Base-by-base conservation (phyloP, 1,284 basidiomycete genomes). In the Sanghuangporus baumii region DNA sequence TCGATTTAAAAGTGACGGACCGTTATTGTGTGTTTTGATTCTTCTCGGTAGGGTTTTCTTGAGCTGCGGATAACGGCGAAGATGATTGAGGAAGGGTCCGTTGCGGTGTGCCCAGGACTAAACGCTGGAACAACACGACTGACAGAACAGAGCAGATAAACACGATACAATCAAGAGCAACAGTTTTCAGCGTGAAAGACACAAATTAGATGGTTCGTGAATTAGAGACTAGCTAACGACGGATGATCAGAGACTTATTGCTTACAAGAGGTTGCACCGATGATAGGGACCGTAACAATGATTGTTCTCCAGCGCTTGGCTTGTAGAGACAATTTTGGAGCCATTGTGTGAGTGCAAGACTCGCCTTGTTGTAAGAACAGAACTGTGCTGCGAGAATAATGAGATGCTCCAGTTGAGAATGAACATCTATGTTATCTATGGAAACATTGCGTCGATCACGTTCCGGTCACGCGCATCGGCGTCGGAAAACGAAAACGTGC, bases 41-140 rank as follows among this genome's bases (percentile, higher is more conserved):
- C 43, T 46, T 46, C 43, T n/a, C 43, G 16, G 43, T 46, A 16
- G 16, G 43, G 5, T 2, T 18, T 46, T 46, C 43, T 14, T 18
- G 7, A 46, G 43, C 16, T n/a, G 7, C 16, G 4, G 7, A 14
- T n/a, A 43, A 36, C 12, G 40, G 40, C 23, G 37, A 20, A 59
- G 57, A 18, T 34, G 43, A 34, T 7, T 12, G 23, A 12, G 51
- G 51, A 38, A 77, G 64, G 52, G 67, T 73, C 40, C 77, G 70
- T 64, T 82, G 84, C 4, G 83, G 80, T 70, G 88, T 83, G 48
- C 83, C 86, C n/a, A 83, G 73, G 14, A 83, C 77, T 5, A 87
- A 75, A 2, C 88, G 83, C 71, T 83, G 84, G 69, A 87, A 90
- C 64, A 89, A 71, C 47, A 89, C 81, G 57, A 82, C 87, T 89